phyloP scores from a whole-genome alignment of 768 basidiomycete genomes.

The Boletus vinaceobasis region DNA sequence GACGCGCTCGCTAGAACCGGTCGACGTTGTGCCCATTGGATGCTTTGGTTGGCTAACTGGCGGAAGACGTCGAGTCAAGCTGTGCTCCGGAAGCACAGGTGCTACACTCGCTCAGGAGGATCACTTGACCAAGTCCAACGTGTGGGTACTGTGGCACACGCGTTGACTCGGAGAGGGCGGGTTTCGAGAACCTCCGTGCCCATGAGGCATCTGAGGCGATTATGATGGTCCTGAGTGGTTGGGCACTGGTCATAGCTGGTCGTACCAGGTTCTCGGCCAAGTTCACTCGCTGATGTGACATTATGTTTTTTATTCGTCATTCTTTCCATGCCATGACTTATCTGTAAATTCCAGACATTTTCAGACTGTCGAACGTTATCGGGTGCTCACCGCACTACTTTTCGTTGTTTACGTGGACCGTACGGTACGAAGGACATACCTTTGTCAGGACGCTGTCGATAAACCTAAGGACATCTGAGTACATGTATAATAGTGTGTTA shows the following conservation, averaged over 20 bases:
- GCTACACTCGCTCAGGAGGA: constrained; percentile 9
- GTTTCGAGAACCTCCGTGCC: not conserved
- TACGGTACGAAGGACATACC: not conserved
- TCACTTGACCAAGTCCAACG: constrained; percentile 6
- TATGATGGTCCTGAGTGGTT: not conserved
- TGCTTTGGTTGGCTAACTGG: constrained; percentile 22
- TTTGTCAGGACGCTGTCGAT: not conserved
- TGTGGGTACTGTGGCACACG: constrained; percentile 17
- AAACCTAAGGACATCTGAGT: not conserved
- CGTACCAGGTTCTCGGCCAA: no score
- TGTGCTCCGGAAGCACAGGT: not conserved
- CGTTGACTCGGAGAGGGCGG: not conserved
- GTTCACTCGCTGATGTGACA: not conserved
- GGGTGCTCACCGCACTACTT: not conserved
- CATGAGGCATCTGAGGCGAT: not conserved
- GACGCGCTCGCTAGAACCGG: constrained; percentile 23
- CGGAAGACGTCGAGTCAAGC: constrained; percentile 3
- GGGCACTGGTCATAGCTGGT: no score
- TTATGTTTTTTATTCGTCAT: not conserved
- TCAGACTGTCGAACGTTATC: not conserved
- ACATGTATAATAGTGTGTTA: not conserved
- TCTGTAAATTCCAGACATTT: not conserved
- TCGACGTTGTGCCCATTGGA: constrained; percentile 16
- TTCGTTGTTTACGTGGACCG: not conserved
- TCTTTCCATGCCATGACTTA: not conserved